Evolutionary conservation across 345 rosid genomes (phyloP).

Genomic region (Zanthoxylum bungeanum): DNA sequence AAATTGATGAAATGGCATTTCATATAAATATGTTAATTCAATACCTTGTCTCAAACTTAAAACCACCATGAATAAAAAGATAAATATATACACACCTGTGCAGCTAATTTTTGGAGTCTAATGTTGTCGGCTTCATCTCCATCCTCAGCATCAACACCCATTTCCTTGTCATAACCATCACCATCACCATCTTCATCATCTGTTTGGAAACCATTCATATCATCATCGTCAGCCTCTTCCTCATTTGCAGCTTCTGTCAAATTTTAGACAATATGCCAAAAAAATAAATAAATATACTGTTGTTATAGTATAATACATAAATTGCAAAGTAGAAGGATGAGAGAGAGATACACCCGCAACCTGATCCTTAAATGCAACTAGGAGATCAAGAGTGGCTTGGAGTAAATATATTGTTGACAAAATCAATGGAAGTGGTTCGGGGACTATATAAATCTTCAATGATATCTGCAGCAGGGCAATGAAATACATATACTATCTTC

Average conservation of each 20-base stretch:
- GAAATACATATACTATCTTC: conserved; percentile 13
- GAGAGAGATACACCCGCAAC: conserved; percentile 63
- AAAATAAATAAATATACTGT: neutral
- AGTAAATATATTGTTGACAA: conserved; percentile 95
- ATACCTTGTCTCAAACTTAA: neutral
- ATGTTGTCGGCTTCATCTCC: conserved; percentile 90
- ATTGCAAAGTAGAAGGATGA: neutral
- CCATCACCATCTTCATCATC: conserved; percentile 87
- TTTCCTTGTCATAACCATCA: conserved; percentile 88
- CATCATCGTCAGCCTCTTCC: conserved; percentile 79
- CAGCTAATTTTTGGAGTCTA: conserved; percentile 79
- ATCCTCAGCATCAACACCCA: conserved; percentile 92
- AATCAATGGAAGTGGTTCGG: conserved; percentile 95
- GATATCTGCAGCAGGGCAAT: conserved; percentile 60
- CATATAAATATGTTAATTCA: neutral
- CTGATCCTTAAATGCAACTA: conserved; percentile 89
- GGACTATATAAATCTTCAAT: conserved; percentile 99
- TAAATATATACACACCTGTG: conserved; percentile 58
- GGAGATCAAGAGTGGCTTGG: conserved; percentile 79
- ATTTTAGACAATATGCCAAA: neutral
- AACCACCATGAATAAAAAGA: neutral
- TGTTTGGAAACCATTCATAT: conserved; percentile 88
- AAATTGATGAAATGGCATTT: neutral
- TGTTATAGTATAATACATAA: neutral
- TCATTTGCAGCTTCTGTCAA: conserved; percentile 83